Evolutionary conservation across 1,284 basidiomycete genomes (phyloP), one percentile per base, ranked within the genome.

Genomic region (Boletus mariae): DNA sequence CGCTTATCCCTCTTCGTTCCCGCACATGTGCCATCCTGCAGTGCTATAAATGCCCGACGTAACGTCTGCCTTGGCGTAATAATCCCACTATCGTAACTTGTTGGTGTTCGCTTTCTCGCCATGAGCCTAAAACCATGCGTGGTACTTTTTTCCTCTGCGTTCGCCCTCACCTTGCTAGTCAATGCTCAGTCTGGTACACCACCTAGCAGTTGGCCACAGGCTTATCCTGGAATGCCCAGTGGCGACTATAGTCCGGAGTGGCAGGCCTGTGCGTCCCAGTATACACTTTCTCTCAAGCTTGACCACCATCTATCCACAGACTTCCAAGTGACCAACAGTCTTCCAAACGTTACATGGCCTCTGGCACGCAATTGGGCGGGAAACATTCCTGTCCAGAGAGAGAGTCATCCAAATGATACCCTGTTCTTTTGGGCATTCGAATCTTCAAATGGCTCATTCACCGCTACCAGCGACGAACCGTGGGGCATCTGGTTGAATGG

Each of bases 401-500:
- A 73, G 3, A 78, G 75, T 13, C 85, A 87, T 65, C 82, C 83
- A 0, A 87, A 88, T 55, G 78, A 57, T 71, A 74, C 8, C 67
- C 84, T 15, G 81, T 87, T 72, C 71, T 90, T 89, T 64, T 80
- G 81, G 76, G 86, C 75, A 1, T 80, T 84, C 54, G 87, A 90
- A 62, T 80, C 79, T 48, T 70, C 72, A 1, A 65, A 73, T 3
- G 85, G 85, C 0, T 87, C 85, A 4, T 70, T 89, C 42, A 84
- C 83, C 1, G 60, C 65, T 4, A 56, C 64, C 29, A 64, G 62
- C 35, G 65, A 65, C 5, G 73, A 80, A 29, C 86, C 85, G 7
- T 89, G 87, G 86, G 79, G 77, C 7, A 85, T 89, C 44, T 89
- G 85, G 85, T 68, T 90, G 15, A 87, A 87, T 57, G 85, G 85